phyloP scores from a whole-genome alignment of 345 rosid species.

The Camelina sativa region DNA sequence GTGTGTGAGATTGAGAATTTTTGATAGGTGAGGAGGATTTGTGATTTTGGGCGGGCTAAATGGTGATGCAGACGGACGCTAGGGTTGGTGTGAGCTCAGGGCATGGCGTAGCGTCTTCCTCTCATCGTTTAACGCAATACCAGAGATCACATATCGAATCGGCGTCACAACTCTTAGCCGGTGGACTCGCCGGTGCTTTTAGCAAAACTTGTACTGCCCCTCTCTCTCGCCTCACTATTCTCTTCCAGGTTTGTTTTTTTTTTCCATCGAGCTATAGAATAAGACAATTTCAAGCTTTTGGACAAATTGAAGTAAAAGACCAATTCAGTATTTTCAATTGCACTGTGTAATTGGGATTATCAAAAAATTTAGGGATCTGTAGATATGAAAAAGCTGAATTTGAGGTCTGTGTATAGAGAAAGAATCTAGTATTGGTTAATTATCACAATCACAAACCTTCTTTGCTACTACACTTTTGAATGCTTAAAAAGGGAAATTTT shows the following conservation, averaged over 20 bases:
- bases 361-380: background rate
- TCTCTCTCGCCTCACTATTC: conserved; percentile 91
- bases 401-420: conserved; percentile 1
- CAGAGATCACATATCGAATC: conserved; percentile 76
- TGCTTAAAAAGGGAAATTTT: conserved; percentile 10
- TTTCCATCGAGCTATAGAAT: background rate
- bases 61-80: conserved; percentile 84
- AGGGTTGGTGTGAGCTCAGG: conserved; percentile 77
- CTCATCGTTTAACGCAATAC: conserved; percentile 55
- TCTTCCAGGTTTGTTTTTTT: conserved; percentile 70
- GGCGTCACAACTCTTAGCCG: conserved; percentile 80
- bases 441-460: background rate
- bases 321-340: background rate
- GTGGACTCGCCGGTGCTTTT: conserved; percentile 94
- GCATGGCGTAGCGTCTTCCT: conserved; percentile 53
- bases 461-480: background rate
- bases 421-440: background rate
- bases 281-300: background rate
- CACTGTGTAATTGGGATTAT: conserved; percentile 1
- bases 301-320: background rate
- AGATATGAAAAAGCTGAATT: conserved; percentile 1
- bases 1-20: background rate
- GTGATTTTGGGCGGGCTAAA: conserved; percentile 18
- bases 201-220: conserved; percentile 99
- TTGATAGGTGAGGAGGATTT: background rate